Base-by-base conservation (phyloP, 257 asterid genomes). In the Fraxinus cuspidata region DNA sequence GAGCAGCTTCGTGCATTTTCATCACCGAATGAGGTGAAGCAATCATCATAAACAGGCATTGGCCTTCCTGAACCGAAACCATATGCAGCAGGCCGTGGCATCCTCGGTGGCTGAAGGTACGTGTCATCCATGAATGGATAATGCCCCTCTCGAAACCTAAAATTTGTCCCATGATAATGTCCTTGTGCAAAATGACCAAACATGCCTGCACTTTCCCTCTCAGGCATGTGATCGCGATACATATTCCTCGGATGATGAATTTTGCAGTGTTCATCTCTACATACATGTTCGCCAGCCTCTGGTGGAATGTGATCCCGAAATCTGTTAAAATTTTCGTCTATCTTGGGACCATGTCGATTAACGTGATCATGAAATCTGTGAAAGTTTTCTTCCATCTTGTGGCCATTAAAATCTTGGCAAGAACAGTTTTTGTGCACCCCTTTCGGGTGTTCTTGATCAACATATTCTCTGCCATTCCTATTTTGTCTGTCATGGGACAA, bases 281-380 rank as follows among this genome's bases (percentile, higher is more conserved):
- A 74, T 19, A 77, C 29, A 0, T 40, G 70, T 29, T 53, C 72
- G 32, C 72, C 77, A 56, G 58, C 23, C 13, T 34, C 23, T 9
- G 84, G 77, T 32, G 86, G 83, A 32, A 74, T 35, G 58, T 82
- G 79, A 60, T 70, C 79, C 56, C 72, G 84, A 53, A 53, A 15
- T 44, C 21, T 5, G 9, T 47, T 70, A 29, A 21, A 70, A 78
- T 25, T 64, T 0, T 49, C 73, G 1, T 40, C 53, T 9, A 28
- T 19, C 51, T 76, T 28, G 7, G 32, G 68, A 28, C 65, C 37
- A 47, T 9, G 64, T 40, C 10, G 34, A 27, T 12, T 63, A 21
- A 71, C 56, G 58, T 82, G 81, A 68, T 74, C 82, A 44, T 76
- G 71, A 23, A 75, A 47, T 13, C 25, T 23, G 75, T 80, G 81